phyloP scores from a whole-genome alignment of 306 rosid genomes.

The Prunus mume region DNA sequence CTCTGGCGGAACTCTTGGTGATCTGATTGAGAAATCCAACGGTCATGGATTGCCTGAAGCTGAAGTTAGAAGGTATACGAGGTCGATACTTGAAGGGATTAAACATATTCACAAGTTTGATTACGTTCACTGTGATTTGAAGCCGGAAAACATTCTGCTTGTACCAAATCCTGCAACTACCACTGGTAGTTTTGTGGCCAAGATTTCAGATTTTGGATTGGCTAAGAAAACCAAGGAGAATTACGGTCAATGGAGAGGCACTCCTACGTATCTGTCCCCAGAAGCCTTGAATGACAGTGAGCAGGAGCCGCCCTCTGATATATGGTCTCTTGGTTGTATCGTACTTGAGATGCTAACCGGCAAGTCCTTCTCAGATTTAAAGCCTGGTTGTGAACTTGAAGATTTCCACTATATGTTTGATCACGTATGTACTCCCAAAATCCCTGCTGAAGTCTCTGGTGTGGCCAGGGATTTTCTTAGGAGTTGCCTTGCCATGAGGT shows the following conservation, averaged over 20 bases:
- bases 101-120: conserved; percentile 19
- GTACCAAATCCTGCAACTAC: neutral
- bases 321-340: conserved; percentile 33
- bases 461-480: neutral
- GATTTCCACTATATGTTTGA: conserved; percentile 8
- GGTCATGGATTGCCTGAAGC: conserved; percentile 18
- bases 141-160: conserved; percentile 30
- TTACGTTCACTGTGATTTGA: conserved; percentile 35
- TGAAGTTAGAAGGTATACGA: conserved; percentile 21
- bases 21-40: conserved; percentile 10
- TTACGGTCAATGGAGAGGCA: conserved; percentile 19
- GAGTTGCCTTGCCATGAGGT: too few species aligned
- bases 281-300: conserved; percentile 13
- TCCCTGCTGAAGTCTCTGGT: conserved; percentile 15
- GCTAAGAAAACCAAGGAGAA: conserved; percentile 6
- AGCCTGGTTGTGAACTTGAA: neutral
- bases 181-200: conserved; percentile 5
- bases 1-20: conserved; percentile 29
- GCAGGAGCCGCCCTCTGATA: conserved; percentile 21
- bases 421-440: conserved; percentile 5
- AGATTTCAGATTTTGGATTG: conserved; percentile 20
- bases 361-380: conserved; percentile 15
- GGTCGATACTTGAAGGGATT: conserved; percentile 25
- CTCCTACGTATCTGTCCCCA: conserved; percentile 26
- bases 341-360: conserved; percentile 34